phyloP scores from a whole-genome alignment of 2,329 filamentous ascomycete genomes.

The Alternaria panax region DNA sequence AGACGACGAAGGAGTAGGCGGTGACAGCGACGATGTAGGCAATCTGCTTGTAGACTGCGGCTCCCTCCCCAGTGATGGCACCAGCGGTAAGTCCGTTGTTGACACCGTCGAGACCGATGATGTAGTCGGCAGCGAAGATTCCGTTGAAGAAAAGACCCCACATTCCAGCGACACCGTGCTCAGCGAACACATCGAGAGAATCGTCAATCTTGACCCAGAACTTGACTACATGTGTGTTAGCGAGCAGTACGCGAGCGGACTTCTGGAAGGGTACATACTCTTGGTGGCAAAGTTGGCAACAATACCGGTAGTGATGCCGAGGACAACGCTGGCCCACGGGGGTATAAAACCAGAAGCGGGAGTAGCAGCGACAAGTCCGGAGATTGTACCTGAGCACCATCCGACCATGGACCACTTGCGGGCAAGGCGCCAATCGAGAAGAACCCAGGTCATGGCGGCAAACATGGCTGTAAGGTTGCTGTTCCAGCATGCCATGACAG shows the following conservation, averaged over 20 bases:
- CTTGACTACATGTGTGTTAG: constrained; percentile 60
- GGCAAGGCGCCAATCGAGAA: constrained; percentile 93
- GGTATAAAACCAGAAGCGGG: constrained; percentile 82
- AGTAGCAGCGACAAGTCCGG: constrained; percentile 86
- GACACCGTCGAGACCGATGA: constrained; percentile 75
- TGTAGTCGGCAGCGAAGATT: constrained; percentile 76
- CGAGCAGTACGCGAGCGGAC: not conserved
- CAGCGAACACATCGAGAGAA: constrained; percentile 88
- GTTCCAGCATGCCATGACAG: constrained; percentile 98
- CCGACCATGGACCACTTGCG: constrained; percentile 95
- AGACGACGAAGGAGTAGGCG: constrained; percentile 76
- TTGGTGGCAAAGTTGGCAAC: constrained; percentile 88
- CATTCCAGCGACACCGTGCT: constrained; percentile 85
- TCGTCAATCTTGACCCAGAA: constrained; percentile 83
- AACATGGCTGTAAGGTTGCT: constrained; percentile 93
- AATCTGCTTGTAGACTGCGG: constrained; percentile 79
- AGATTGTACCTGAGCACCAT: constrained; percentile 89
- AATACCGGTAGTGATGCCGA: constrained; percentile 69
- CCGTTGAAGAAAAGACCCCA: constrained; percentile 80
- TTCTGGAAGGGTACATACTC: constrained; percentile 62
- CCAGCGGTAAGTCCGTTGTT: constrained; percentile 70
- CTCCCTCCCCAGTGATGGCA: constrained; percentile 77
- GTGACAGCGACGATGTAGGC: constrained; percentile 74
- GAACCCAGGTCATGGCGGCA: constrained; percentile 88
- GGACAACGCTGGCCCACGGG: constrained; percentile 68